A percentile compares a stretch with the other conserved stretches of the same genome.
phyloP scores from a whole-genome alignment of 495 filamentous ascomycete species.

The Penicillium coffeae region DNA sequence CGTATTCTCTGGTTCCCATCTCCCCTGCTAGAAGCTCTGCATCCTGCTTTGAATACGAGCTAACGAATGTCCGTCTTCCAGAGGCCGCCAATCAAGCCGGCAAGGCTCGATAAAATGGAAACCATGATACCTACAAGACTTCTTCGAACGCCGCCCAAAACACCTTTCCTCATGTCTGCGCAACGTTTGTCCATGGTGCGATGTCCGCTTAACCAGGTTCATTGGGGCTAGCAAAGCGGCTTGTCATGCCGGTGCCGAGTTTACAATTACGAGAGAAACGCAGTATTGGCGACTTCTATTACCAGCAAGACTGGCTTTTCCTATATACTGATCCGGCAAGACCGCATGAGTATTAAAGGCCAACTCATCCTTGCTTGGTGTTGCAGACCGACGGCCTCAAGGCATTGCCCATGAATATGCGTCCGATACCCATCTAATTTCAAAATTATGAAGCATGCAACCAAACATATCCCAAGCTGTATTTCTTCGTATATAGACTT shows the following conservation, averaged over 20 bases:
- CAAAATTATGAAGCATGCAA: conserved; percentile 1
- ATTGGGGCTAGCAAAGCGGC: conserved; percentile 2
- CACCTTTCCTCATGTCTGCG: conserved; percentile 17
- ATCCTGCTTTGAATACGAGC: conserved; percentile 1
- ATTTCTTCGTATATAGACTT: not conserved
- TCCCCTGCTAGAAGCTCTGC: not conserved
- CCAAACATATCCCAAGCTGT: too few relatives aligned
- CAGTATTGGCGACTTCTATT: too few relatives aligned
- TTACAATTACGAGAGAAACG: not conserved
- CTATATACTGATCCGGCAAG: too few relatives aligned
- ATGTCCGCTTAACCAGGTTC: conserved; percentile 8
- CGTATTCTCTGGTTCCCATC: too few relatives aligned
- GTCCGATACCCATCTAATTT: conserved; percentile 11
- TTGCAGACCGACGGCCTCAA: not conserved
- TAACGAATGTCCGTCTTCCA: conserved; percentile 17
- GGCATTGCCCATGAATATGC: conserved; percentile 9
- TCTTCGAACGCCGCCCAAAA: conserved; percentile 11
- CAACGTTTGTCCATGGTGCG: conserved; percentile 20
- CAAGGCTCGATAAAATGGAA: conserved; percentile 39
- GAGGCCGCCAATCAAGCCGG: conserved; percentile 52
- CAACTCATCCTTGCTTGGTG: not conserved
- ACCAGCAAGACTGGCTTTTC: too few relatives aligned
- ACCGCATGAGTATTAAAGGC: not conserved
- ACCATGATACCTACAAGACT: conserved; percentile 8
- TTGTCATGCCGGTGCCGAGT: not conserved